Evolutionary conservation across 164 flowering plant species (phyloP).

Genomic region (Macadamia tetraphylla): DNA sequence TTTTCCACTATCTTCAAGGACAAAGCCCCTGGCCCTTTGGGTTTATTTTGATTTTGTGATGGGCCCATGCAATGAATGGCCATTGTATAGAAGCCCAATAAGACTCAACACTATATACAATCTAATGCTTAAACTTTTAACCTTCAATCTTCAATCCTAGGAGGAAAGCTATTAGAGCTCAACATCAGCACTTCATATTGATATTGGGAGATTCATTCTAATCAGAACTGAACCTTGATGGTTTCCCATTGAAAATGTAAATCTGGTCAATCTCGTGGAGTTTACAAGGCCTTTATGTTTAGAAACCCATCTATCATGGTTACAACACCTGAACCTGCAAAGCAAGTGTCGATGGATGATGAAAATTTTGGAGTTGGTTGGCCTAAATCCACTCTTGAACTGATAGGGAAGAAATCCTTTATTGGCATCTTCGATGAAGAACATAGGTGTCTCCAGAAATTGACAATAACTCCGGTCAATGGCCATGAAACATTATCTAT

Average conservation of each 20-base stretch:
- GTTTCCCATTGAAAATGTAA: constrained; percentile 27
- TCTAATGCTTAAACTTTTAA: no score
- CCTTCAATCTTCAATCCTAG: no score
- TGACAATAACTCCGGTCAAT: constrained; percentile 80
- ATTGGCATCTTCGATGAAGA: constrained; percentile 56
- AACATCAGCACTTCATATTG: no score
- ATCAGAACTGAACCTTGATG: no score
- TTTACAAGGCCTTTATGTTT: constrained; percentile 85
- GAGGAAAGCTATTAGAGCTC: no score
- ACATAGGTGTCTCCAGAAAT: constrained; percentile 62
- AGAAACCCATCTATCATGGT: constrained; percentile 73
- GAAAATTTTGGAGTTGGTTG: constrained; percentile 73
- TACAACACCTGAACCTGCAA: constrained; percentile 55
- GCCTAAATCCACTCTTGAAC: constrained; percentile 63
- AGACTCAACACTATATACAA: no score
- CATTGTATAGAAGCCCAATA: background rate
- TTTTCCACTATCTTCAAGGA: no score
- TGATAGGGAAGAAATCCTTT: constrained; percentile 81
- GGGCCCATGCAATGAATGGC: no score
- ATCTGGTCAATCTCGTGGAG: constrained; percentile 43
- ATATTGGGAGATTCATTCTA: no score
- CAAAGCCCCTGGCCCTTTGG: no score
- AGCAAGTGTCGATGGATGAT: constrained; percentile 65
- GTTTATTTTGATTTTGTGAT: no score
- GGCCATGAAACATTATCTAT: constrained; percentile 68